These are phyloP conservation scores for Phialophora verrucosa DNA, from an alignment of 2,329 filamentous ascomycete species.

Conservation along the genomic window DNA sequence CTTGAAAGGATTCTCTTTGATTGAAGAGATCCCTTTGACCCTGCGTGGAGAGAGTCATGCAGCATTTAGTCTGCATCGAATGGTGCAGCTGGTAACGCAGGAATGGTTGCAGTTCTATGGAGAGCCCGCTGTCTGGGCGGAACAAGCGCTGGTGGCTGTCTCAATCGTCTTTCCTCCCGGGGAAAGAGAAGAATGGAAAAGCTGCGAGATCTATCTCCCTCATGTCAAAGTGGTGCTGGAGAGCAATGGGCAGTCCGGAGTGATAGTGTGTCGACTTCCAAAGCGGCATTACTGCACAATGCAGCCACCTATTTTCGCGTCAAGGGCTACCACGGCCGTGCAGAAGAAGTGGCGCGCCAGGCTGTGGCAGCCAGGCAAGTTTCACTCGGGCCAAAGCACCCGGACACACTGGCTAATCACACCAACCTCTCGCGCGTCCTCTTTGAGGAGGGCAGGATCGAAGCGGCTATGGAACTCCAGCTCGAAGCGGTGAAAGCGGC, in stretches of 20 bases:
- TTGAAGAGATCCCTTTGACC: too few species aligned
- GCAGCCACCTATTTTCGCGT: too few species aligned
- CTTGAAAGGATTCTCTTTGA: too few species aligned
- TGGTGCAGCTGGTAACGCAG: slow-evolving; percentile 46
- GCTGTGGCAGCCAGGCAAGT: too few species aligned
- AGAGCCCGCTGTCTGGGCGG: slow-evolving; percentile 29
- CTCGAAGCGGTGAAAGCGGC: background rate
- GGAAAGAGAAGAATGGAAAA: background rate
- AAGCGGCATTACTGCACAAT: too few species aligned
- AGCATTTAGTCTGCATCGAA: slow-evolving; percentile 42
- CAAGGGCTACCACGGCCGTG: too few species aligned
- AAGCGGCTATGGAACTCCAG: background rate
- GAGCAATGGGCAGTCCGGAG: too few species aligned
- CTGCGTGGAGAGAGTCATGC: too few species aligned
- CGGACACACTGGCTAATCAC: background rate
- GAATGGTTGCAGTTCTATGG: slow-evolving; percentile 43
- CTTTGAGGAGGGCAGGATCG: background rate
- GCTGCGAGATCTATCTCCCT: background rate
- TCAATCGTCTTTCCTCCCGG: background rate
- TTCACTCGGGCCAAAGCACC: background rate
- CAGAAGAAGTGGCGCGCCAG: too few species aligned
- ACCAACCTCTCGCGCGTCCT: background rate
- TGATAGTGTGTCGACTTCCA: too few species aligned
- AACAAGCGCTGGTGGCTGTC: slow-evolving; percentile 8
- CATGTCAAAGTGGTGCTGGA: background rate